Base-by-base conservation (phyloP, 225 moss, liverwort and hornwort genomes). In the Lunularia cruciata region DNA sequence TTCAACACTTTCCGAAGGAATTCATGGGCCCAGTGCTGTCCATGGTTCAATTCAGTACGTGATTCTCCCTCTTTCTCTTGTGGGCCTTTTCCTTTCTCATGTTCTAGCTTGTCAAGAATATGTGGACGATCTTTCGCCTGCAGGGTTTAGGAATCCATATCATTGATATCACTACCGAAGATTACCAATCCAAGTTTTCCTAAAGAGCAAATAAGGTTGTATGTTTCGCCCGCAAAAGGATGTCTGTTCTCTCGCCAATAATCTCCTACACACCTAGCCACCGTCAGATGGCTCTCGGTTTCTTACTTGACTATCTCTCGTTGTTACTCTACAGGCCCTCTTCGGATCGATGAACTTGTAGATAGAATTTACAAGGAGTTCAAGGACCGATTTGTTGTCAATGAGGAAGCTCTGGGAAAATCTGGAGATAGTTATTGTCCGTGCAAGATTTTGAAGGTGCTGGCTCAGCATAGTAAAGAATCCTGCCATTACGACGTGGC, bases 1-100 rank as follows among this genome's bases (percentile, higher is more conserved):
- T 98, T 70, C 92, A 86, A 66, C 81, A 89, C 27, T 98, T 98
- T 67, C 98, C 98, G 42, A 98, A 93, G 75, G 98, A 98, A 68
- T 92, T 91, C 27, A 98, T 98, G 91, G 93, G 93, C 53, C 98
- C 98, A 63, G 93, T 98, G 72, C 80, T 98, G 68, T 90, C 84
- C 7, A 90, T 91, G 89, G 98, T 93, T 68, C 98, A 98, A 81
- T 86, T 91, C 64, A 91, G 98, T 98, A 78, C 73, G 92, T 95
- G 33, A 19, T 58, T 68, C 30, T 70, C 35, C 38, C 55, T 51
- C 53, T 33, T 51, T 27, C 18, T 48, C 31, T 48, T 28, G 20
- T 19, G 26, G 16, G 6, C 2, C 45, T n/a, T 37, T 36, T 53
- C 0, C 13, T 37, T 68, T 68, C 6, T 67, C 28, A 38, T 36